Conservation (phyloP, 306 rosid species). For the Vigna unguiculata region DNA sequence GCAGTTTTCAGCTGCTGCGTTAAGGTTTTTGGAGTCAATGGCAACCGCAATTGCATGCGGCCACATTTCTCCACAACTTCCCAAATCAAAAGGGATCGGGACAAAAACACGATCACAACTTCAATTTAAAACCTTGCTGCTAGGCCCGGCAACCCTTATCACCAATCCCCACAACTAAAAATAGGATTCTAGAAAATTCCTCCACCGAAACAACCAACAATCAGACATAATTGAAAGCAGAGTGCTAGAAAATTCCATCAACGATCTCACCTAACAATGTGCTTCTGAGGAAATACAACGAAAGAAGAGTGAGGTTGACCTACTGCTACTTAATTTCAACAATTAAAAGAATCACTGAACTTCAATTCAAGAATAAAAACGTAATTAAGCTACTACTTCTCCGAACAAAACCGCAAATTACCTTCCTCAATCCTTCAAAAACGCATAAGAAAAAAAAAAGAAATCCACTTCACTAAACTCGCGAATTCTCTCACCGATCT, state of each 20-base stretch:
- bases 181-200: not conserved
- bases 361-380: conserved; percentile 32
- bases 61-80: not conserved
- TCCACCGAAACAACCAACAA: conserved; percentile 18
- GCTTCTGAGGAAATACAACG: no score
- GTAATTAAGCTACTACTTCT: not conserved
- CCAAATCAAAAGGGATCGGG: not conserved
- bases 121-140: not conserved
- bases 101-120: not conserved
- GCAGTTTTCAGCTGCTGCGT: not conserved
- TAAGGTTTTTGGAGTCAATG: not conserved
- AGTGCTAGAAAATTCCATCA: not conserved
- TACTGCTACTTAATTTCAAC: not conserved
- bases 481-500: conserved; percentile 11
- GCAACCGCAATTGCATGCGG: not conserved
- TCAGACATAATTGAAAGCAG: conserved; percentile 2
- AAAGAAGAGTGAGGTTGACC: conserved; percentile 69
- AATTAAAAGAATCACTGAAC: conserved; percentile 67
- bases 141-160: conserved; percentile 11
- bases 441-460: not conserved
- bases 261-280: conserved; percentile 10
- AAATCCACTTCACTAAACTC: not conserved
- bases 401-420: not conserved
- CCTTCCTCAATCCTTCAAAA: not conserved
- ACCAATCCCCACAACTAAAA: conserved; percentile 26